These are phyloP conservation scores for Rosellinia necatrix DNA, from an alignment of 2,329 filamentous ascomycete species.

Conservation along the genomic window DNA sequence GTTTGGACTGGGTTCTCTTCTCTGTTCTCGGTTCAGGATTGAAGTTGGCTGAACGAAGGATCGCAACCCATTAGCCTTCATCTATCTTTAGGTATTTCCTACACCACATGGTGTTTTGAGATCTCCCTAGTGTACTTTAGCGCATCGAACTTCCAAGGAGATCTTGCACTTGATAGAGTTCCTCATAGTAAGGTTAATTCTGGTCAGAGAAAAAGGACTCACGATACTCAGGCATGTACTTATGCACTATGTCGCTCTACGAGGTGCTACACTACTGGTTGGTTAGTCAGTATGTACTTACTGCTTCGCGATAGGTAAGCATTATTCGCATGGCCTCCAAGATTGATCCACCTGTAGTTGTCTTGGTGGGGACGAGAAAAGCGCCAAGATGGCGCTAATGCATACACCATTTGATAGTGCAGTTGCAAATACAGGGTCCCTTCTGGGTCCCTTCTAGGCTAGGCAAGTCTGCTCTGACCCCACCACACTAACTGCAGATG, in stretches of 20 bases:
- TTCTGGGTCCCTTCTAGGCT: constrained; percentile 2
- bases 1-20: not conserved
- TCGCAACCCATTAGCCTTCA: not conserved
- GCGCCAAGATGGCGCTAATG: constrained; percentile 18
- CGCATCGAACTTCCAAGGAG: no score
- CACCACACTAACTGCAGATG: not conserved
- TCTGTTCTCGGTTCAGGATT: not conserved
- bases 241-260: not conserved
- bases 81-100: not conserved
- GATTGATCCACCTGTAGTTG: no score
- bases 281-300: not conserved
- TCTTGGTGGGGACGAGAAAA: not conserved
- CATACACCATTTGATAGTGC: constrained; percentile 15
- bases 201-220: no score
- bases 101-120: not conserved
- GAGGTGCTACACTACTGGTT: not conserved
- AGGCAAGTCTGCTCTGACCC: constrained; percentile 5
- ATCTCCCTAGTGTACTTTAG: no score
- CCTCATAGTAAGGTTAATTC: no score
- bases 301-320: not conserved
- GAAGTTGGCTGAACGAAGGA: not conserved
- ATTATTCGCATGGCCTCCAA: not conserved
- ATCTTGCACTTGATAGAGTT: no score
- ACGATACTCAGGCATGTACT: not conserved
- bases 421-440: constrained; percentile 7